These are phyloP conservation scores for Cyclocybe cylindracea DNA, from an alignment of 768 basidiomycete species.

Conservation along the genomic window DNA sequence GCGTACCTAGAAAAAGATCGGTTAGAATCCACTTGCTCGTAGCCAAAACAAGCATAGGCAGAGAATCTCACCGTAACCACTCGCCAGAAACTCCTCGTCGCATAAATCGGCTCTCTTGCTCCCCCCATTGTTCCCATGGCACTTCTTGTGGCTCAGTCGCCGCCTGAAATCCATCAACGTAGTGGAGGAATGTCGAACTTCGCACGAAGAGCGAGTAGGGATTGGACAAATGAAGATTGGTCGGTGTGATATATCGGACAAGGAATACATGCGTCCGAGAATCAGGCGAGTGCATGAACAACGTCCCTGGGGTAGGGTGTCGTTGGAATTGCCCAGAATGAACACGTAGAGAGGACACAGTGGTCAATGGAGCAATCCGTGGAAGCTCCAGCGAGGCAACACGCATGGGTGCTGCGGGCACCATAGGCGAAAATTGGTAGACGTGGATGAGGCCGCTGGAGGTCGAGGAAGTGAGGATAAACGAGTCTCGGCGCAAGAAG, in stretches of 20 bases:
- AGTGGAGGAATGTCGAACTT: conserved; percentile 9
- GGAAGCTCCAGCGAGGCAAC: conserved; percentile 4
- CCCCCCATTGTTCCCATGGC: conserved; percentile 17
- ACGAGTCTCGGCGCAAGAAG: background rate
- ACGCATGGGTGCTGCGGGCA: background rate
- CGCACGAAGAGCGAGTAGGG: conserved; percentile 13
- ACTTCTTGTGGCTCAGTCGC: background rate
- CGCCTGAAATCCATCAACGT: background rate
- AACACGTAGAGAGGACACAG: background rate
- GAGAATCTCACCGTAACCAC: conserved; percentile 11
- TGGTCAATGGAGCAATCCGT: background rate
- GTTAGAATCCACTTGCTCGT: background rate
- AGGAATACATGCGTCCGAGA: conserved; percentile 1
- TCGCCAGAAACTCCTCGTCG: background rate
- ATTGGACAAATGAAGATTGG: background rate
- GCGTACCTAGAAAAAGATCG: conserved; percentile 10
- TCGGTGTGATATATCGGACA: background rate
- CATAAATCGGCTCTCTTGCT: conserved; percentile 13
- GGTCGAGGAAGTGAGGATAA: conserved; percentile 1
- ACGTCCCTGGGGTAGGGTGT: background rate
- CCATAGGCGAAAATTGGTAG: background rate
- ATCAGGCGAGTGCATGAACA: background rate
- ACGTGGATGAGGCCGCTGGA: conserved; percentile 1
- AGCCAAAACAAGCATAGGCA: background rate
- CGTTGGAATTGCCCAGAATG: conserved; percentile 6